phyloP scores from a whole-genome alignment of 140 eudicot genomes.

The Eryngium alpinum region DNA sequence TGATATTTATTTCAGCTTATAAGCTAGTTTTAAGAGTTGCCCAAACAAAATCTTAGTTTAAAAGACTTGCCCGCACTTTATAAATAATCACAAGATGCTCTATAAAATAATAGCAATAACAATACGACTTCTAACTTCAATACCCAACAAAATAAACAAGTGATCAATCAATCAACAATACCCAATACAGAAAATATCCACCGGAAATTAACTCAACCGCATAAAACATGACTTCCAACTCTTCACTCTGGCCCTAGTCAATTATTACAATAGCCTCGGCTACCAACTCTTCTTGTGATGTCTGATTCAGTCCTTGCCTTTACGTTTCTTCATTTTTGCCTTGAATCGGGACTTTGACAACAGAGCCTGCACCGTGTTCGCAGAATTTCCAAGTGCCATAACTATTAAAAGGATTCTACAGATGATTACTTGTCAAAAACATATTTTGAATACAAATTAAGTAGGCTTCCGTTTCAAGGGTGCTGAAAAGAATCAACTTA shows the following conservation, averaged over 20 bases:
- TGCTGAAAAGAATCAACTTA: background rate
- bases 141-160: no score
- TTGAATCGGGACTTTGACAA: slow-evolving; percentile 56
- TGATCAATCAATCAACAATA: no score
- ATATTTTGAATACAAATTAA: background rate
- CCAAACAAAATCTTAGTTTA: no score
- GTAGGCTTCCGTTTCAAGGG: background rate
- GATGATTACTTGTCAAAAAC: slow-evolving; percentile 42
- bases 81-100: no score
- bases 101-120: no score
- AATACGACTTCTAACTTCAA: no score
- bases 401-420: slow-evolving; percentile 58
- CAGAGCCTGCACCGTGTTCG: slow-evolving; percentile 64
- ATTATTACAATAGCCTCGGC: background rate
- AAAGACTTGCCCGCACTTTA: no score
- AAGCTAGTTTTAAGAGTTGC: no score
- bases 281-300: background rate
- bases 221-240: no score
- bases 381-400: slow-evolving; percentile 74
- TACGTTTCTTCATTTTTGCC: slow-evolving; percentile 58
- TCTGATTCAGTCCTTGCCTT: slow-evolving; percentile 44
- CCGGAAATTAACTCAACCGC: no score
- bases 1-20: no score
- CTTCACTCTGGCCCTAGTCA: background rate
- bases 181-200: no score